These are phyloP conservation scores for Lactarius hatsudake DNA, from an alignment of 768 basidiomycete species.

Conservation along the genomic window DNA sequence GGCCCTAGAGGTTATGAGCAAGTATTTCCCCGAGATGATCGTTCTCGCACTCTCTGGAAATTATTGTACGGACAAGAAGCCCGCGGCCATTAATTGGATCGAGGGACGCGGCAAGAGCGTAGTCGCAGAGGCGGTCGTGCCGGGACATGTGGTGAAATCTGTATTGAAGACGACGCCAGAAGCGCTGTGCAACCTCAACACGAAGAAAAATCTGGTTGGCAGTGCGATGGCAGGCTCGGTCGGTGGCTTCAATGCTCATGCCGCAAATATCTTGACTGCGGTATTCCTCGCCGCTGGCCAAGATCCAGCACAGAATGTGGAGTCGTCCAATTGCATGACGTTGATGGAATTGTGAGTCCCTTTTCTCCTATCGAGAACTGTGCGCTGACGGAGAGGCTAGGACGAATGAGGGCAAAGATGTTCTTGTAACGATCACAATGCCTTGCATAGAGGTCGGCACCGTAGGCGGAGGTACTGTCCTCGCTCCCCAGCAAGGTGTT, in stretches of 20 bases:
- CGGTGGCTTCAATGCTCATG: constrained; percentile 98
- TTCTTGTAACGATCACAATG: constrained; percentile 94
- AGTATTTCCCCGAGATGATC: constrained; percentile 86
- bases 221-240: constrained; percentile 98
- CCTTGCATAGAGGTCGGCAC: constrained; percentile 99
- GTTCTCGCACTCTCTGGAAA: constrained; percentile 92
- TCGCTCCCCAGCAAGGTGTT: constrained; percentile 85
- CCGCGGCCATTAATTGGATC: constrained; percentile 99
- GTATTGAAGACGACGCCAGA: constrained; percentile 96
- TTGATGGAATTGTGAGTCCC: constrained; percentile 92
- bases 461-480: constrained; percentile 92
- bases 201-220: constrained; percentile 96
- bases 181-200: constrained; percentile 84
- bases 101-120: constrained; percentile 98
- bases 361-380: constrained; percentile 12
- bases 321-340: constrained; percentile 98
- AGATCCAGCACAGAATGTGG: constrained; percentile 98
- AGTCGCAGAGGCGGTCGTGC: constrained; percentile 91
- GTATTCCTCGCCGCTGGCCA: constrained; percentile 96
- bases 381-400: constrained; percentile 39
- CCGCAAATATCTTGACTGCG: constrained; percentile 95
- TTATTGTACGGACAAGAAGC: constrained; percentile 99
- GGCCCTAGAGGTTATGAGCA: constrained; percentile 76
- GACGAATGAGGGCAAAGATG: constrained; percentile 83
- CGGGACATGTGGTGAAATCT: constrained; percentile 80